phyloP scores from a whole-genome alignment of 768 basidiomycete genomes.

The Pilatotrama ljubarskyi region DNA sequence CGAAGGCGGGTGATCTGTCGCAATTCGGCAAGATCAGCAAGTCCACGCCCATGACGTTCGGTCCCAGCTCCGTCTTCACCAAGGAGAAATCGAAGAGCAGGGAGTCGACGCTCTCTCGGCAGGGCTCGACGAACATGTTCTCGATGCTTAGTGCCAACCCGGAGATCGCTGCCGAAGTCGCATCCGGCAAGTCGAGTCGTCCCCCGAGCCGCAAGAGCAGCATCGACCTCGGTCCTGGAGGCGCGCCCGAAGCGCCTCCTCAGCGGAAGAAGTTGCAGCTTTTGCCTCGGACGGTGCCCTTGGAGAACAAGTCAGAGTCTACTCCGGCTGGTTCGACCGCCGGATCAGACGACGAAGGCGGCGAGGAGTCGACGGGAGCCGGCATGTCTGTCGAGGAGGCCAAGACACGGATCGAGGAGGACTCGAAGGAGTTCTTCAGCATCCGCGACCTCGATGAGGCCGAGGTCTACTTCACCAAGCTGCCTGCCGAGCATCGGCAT shows the following conservation, averaged over 20 bases:
- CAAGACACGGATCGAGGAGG: slow-evolving; percentile 75
- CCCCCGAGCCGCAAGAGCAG: slow-evolving; percentile 52
- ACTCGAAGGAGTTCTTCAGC: slow-evolving; percentile 83
- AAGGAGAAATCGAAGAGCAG: slow-evolving; percentile 63
- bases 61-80: slow-evolving; percentile 82
- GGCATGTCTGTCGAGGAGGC: slow-evolving; percentile 69
- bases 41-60: slow-evolving; percentile 69
- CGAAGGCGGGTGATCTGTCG: slow-evolving; percentile 84
- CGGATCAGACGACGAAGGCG: slow-evolving; percentile 49
- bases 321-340: slow-evolving; percentile 50
- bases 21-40: slow-evolving; percentile 86
- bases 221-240: slow-evolving; percentile 48
- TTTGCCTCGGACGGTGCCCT: slow-evolving; percentile 73
- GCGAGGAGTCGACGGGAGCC: slow-evolving; percentile 30
- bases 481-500: slow-evolving; percentile 64
- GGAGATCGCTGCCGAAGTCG: slow-evolving; percentile 54
- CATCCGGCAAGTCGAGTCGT: slow-evolving; percentile 49
- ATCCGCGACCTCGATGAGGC: slow-evolving; percentile 86
- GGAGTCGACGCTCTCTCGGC: slow-evolving; percentile 71
- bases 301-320: slow-evolving; percentile 37
- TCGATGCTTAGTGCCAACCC: slow-evolving; percentile 72
- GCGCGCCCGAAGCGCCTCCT: slow-evolving; percentile 46
- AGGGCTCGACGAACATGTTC: slow-evolving; percentile 88
- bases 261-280: slow-evolving; percentile 76
- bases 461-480: slow-evolving; percentile 77